Evolutionary conservation across 1,284 basidiomycete species (phyloP), one percentile per base, ranked within the genome.

Genomic region (Ganoderma leucocontextum): DNA sequence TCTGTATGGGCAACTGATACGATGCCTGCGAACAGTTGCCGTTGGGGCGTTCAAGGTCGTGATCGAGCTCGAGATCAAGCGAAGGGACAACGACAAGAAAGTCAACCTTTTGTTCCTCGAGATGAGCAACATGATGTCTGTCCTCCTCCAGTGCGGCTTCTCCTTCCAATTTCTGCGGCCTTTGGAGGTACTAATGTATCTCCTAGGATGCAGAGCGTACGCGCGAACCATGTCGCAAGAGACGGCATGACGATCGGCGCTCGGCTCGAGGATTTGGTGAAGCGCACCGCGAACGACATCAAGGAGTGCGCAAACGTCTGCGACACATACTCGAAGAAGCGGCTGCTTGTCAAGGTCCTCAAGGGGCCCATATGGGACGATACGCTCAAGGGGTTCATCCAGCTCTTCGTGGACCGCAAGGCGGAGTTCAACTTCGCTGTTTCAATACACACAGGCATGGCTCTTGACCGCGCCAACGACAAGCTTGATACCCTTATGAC

Each of bases 121-220:
- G 70, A 86, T 86, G 83, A 81, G 80, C 66, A 80, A 82, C 49
- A 82, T 83, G 80, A 83, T 86, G 80, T 72, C 73, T 8, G 76
- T 78, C 0, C 76, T 86, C 35, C 78, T 84, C 33, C 78, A 82
- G 85, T 85, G 64, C 6, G 82, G 17, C 35, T 1, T 47, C n/a
- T 33, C 33, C 4, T 62, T 52, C 35, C 17, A 25, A 25, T 19
- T 13, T 52, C 9, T 25, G 4, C 6, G 8, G 47, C 12, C 29
- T 29, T 29, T 29, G 29, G 29, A 2, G 29, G 74, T 9, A 0
- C 29, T n/a, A 33, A 25, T 38, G 22, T 9, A 12, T 49, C 4
- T 25, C 8, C n/a, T 29, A 70, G 68, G 19, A n/a, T 66, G 13
- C 62, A 70, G 22, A 62, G 35, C 35, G 62, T 66, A 6, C 68